A percentile compares a stretch with the other conserved stretches of the same genome.
These are phyloP conservation scores for Zygosaccharomyces pseudobailii DNA, from an alignment of 1,139 yeast genomes.

Conservation along the genomic window DNA sequence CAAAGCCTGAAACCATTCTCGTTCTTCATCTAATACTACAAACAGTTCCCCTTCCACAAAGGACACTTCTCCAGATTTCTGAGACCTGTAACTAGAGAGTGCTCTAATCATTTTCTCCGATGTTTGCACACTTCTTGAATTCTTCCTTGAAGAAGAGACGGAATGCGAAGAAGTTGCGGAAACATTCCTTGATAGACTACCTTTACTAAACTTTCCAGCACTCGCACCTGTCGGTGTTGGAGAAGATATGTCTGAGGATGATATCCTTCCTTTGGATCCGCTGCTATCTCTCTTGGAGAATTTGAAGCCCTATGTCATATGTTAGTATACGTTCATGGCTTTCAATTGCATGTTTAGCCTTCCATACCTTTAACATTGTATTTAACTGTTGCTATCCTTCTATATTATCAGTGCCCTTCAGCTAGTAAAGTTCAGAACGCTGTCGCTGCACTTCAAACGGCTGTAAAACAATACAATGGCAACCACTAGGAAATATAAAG, in stretches of 20 bases:
- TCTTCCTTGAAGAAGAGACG: slow-evolving; percentile 9
- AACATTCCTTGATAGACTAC: slow-evolving; percentile 20
- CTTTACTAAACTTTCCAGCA: slow-evolving; percentile 19
- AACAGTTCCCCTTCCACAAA: slow-evolving; percentile 84
- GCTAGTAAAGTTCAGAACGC: neutral
- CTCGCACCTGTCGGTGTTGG: slow-evolving; percentile 24
- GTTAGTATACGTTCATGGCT: slow-evolving; percentile 6
- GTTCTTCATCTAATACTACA: slow-evolving; percentile 65
- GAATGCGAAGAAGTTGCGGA: slow-evolving; percentile 17
- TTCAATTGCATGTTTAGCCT: neutral
- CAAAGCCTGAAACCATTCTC: slow-evolving; percentile 80
- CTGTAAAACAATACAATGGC: neutral
- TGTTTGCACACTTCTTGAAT: slow-evolving; percentile 19
- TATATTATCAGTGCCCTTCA: neutral
- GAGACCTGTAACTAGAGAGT: slow-evolving; percentile 69
- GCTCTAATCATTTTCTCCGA: slow-evolving; percentile 88
- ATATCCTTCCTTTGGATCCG: slow-evolving; percentile 27
- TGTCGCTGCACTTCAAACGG: neutral
- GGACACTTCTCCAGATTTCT: slow-evolving; percentile 74
- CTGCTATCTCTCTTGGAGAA: slow-evolving; percentile 24
- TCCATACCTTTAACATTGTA: slow-evolving; percentile 14
- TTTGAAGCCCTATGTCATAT: slow-evolving; percentile 22
- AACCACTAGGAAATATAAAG: neutral
- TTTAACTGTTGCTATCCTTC: neutral
- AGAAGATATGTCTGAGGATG: slow-evolving; percentile 32